These are phyloP conservation scores for Candida odintsovae DNA, from an alignment of 805 yeast genomes.

Conservation along the genomic window DNA sequence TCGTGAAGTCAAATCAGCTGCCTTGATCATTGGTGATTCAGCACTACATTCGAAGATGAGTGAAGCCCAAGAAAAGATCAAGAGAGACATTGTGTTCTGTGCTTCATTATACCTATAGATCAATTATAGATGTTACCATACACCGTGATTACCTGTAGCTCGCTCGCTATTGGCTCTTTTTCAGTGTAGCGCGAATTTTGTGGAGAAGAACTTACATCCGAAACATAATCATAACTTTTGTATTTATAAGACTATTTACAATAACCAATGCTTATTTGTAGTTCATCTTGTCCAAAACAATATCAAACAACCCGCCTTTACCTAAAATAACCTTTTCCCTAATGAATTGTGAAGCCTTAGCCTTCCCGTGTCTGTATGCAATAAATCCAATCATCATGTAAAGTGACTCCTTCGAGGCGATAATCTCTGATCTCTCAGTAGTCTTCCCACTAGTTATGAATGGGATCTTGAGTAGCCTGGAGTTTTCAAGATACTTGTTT, in stretches of 20 bases:
- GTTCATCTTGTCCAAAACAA: slow-evolving; percentile 9
- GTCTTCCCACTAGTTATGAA: neutral
- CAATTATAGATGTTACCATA: neutral
- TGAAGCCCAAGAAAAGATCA: slow-evolving; percentile 89
- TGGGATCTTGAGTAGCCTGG: neutral
- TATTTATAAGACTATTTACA: neutral
- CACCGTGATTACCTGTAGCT: neutral
- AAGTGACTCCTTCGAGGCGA: slow-evolving; percentile 8
- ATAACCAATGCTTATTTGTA: neutral
- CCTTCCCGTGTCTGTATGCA: slow-evolving; percentile 13
- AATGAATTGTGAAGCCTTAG: slow-evolving; percentile 16
- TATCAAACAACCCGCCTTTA: slow-evolving; percentile 15
- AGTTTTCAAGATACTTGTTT: neutral
- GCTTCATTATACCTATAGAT: slow-evolving; percentile 77
- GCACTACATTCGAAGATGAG: slow-evolving; percentile 84
- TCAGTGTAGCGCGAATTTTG: no score
- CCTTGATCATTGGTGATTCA: slow-evolving; percentile 91
- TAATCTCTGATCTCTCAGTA: neutral
- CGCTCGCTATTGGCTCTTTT: neutral
- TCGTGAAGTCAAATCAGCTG: slow-evolving; percentile 89
- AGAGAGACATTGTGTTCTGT: slow-evolving; percentile 95
- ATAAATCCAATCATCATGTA: slow-evolving; percentile 23
- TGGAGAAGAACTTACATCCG: neutral
- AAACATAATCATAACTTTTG: neutral
- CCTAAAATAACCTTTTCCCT: slow-evolving; percentile 14